phyloP scores from a whole-genome alignment of 2,329 filamentous ascomycete species.

The Colletotrichum sp. region DNA sequence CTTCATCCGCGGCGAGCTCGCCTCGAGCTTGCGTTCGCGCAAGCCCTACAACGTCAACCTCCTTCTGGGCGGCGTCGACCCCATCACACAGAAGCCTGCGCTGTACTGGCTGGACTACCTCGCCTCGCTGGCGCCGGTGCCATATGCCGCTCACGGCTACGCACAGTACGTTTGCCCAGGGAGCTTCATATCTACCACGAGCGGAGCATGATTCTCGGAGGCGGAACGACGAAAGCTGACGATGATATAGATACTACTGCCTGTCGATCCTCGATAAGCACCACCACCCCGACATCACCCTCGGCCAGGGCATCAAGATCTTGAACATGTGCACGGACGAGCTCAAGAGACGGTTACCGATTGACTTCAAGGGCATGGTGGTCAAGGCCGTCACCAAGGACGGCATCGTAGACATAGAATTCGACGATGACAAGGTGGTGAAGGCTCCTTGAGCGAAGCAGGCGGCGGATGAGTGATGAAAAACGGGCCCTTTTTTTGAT shows the following conservation, averaged over 20 bases:
- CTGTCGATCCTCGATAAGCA: constrained; percentile 98
- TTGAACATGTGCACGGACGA: constrained; percentile 96
- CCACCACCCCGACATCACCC: constrained; percentile 91
- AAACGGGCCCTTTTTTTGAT: background rate
- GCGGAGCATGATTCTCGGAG: background rate
- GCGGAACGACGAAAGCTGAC: constrained; percentile 25
- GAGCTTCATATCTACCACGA: constrained; percentile 25
- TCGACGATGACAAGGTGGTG: constrained; percentile 80
- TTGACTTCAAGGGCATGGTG: constrained; percentile 97
- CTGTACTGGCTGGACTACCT: constrained; percentile 99
- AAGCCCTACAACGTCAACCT: constrained; percentile 98
- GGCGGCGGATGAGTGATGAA: constrained; percentile 11
- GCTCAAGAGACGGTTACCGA: constrained; percentile 93
- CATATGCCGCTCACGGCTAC: constrained; percentile 97
- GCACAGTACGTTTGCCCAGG: constrained; percentile 74
- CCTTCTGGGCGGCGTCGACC: constrained; percentile 90
- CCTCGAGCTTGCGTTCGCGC: constrained; percentile 85
- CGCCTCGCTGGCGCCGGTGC: constrained; percentile 83
- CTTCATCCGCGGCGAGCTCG: constrained; percentile 94
- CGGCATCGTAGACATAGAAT: constrained; percentile 83
- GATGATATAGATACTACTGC: constrained; percentile 83
- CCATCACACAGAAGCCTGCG: constrained; percentile 87
- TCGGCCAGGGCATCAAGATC: constrained; percentile 90
- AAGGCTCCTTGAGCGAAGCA: constrained; percentile 55
- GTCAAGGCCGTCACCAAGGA: constrained; percentile 97